These are phyloP conservation scores for Persicaria maculosa DNA, from an alignment of 148 eudicot genomes.

Conservation along the genomic window DNA sequence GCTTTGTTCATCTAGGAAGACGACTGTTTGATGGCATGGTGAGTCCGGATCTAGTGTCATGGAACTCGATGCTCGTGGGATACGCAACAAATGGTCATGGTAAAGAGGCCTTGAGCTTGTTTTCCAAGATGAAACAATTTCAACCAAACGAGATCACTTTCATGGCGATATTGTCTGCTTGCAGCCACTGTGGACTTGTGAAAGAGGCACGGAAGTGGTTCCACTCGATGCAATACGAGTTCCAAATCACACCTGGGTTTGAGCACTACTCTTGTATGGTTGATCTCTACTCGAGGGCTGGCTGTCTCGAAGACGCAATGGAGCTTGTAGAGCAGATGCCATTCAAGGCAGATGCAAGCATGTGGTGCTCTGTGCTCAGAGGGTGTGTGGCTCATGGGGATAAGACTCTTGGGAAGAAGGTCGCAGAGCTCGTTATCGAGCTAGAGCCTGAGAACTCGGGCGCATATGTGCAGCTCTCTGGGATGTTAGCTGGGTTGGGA, in stretches of 20 bases:
- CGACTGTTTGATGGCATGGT: slow-evolving; percentile 46
- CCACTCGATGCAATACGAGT: slow-evolving; percentile 45
- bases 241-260: slow-evolving; percentile 50
- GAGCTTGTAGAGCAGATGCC: slow-evolving; percentile 50
- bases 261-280: slow-evolving; percentile 93
- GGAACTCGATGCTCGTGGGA: slow-evolving; percentile 91
- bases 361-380: slow-evolving; percentile 71
- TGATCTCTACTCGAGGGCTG: slow-evolving; percentile 75
- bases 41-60: slow-evolving; percentile 50
- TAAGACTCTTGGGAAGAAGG: slow-evolving; percentile 45
- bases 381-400: slow-evolving; percentile 79
- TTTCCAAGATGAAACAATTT: slow-evolving; percentile 51
- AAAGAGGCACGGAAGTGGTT: slow-evolving; percentile 83
- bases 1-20: slow-evolving; percentile 50
- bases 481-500: slow-evolving; percentile 57
- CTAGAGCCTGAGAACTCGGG: slow-evolving; percentile 69
- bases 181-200: slow-evolving; percentile 83
- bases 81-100: slow-evolving; percentile 88
- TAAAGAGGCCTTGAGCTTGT: slow-evolving; percentile 49
- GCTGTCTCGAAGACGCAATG: slow-evolving; percentile 57
- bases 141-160: slow-evolving; percentile 56
- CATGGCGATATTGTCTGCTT: slow-evolving; percentile 73
- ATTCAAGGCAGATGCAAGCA: slow-evolving; percentile 48
- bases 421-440: slow-evolving; percentile 38
- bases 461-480: slow-evolving; percentile 72